phyloP scores from a whole-genome alignment of 805 yeast species.

The Nematodospora valgi region DNA sequence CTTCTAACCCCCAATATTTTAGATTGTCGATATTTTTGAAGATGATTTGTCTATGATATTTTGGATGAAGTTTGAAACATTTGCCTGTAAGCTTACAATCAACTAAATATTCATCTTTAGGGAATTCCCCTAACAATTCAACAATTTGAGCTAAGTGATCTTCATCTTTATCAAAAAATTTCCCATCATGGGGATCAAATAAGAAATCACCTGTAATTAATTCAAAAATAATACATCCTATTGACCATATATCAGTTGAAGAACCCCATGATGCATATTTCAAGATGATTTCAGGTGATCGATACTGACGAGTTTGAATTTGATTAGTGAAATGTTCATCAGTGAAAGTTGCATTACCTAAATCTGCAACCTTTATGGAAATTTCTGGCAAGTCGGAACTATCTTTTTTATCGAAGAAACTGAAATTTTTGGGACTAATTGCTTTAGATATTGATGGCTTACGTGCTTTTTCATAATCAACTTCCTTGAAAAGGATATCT shows the following conservation, averaged over 20 bases:
- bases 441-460: constrained; percentile 1
- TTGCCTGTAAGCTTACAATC: constrained; percentile 38
- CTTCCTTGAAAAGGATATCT: constrained; percentile 11
- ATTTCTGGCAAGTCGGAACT: constrained; percentile 10
- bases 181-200: constrained; percentile 57
- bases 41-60: constrained; percentile 19
- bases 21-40: constrained; percentile 45
- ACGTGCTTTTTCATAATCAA: constrained; percentile 6
- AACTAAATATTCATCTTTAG: constrained; percentile 35
- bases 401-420: neutral
- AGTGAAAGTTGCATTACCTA: constrained; percentile 88
- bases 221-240: constrained; percentile 58
- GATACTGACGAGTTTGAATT: constrained; percentile 87
- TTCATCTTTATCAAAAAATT: constrained; percentile 49
- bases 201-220: constrained; percentile 59
- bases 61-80: constrained; percentile 34
- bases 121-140: constrained; percentile 47
- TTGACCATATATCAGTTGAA: constrained; percentile 59
- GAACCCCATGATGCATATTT: constrained; percentile 54
- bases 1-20: constrained; percentile 49
- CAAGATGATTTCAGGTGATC: constrained; percentile 72
- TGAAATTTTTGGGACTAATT: constrained; percentile 1
- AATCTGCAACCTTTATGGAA: constrained; percentile 78
- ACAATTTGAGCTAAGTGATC: constrained; percentile 63
- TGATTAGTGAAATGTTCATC: constrained; percentile 81